Evolutionary conservation across 805 yeast genomes (phyloP), one percentile per base, ranked within the genome.

Genomic region (Komagataella pastoris): DNA sequence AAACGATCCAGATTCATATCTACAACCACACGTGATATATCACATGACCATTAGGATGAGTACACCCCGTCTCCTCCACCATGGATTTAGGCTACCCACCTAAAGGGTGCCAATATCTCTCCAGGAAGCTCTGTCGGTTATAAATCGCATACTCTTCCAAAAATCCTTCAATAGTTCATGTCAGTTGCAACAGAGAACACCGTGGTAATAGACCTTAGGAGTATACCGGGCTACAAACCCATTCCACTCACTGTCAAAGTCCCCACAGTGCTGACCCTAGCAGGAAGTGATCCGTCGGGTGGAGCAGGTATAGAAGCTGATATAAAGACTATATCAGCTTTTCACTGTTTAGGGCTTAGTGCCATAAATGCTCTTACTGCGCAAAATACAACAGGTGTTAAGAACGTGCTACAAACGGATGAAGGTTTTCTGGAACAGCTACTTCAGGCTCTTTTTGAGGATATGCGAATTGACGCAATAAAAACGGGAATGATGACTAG

Each of bases 291-390:
- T 62, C 77, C 82, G 46, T 83, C 93, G 2, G 97, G 96, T 2
- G 96, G 96, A 6, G 96, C 97, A 1, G 97, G 97, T 2, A 81
- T 88, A 47, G 96, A 88, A 63, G 96, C 96, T 0, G 97, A 88
- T 63, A 61, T 88, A 45, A 88, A 88, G 66, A 81, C 96, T 1
- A 77, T 88, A 51, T 73, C 85, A 2, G 86, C 84, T 1, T 88
- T 85, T 60, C 77, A 78, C n/a, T 88, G 88, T 49, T 88, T 82
- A 61, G 96, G 85, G 0, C 66, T 83, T 64, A 85, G 93, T 1
- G 81, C 88, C 59, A 80, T 86, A 47, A 76, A 88, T 3, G 91
- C 89, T 0, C 65, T 89, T 55, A 88, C 95, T 0, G 88, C 90
- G 3, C 96, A 89, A 61, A 87, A 88, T 61, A 83, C 87, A 2